Percentiles rank a stretch among this genome's conserved stretches.
These are phyloP conservation scores for Polyporus arcularius DNA, from an alignment of 768 basidiomycete genomes.

Conservation along the genomic window DNA sequence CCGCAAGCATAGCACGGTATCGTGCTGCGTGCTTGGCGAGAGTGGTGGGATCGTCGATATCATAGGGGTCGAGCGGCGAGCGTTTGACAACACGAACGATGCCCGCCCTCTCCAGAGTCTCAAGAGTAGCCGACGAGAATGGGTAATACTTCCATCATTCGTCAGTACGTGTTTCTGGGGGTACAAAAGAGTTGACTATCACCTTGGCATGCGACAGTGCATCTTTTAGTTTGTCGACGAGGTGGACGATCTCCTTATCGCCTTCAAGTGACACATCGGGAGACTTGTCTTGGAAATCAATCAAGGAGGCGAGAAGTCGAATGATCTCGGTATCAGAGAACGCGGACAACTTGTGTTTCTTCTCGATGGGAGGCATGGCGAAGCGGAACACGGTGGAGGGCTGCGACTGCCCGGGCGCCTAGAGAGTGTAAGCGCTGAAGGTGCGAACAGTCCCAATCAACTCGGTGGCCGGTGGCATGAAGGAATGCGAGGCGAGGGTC, in stretches of 20 bases:
- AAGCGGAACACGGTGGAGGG: background rate
- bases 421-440: too few relatives aligned
- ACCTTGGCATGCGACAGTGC: background rate
- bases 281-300: background rate
- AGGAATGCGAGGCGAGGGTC: too few relatives aligned
- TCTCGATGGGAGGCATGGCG: background rate
- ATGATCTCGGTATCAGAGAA: background rate
- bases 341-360: conserved; percentile 1
- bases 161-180: background rate
- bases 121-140: background rate
- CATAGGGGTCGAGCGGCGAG: background rate
- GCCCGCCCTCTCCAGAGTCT: background rate
- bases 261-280: background rate
- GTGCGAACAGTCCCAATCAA: too few relatives aligned
- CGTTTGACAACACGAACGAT: background rate
- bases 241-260: background rate
- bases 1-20: background rate
- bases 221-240: background rate
- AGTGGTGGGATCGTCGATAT: background rate
- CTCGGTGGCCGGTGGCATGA: too few relatives aligned
- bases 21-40: background rate
- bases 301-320: background rate
- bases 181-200: background rate
- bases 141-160: background rate
- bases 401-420: too few relatives aligned